Evolutionary conservation across 345 rosid genomes (phyloP).

Genomic region (Moricandia arvensis): DNA sequence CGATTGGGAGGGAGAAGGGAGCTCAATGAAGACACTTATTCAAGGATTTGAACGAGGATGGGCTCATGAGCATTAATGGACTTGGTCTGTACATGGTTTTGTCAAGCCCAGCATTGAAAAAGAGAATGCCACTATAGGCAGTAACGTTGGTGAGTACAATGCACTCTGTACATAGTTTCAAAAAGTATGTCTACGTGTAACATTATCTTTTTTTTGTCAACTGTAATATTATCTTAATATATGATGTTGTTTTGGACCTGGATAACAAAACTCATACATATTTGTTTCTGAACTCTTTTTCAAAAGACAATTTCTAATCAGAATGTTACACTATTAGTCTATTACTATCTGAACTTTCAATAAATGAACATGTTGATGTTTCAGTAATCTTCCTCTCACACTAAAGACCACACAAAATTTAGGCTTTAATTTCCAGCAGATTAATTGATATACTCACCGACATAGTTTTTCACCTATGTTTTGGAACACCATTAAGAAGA

Average conservation of each 20-base stretch:
- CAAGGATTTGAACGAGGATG: neutral
- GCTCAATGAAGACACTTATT: neutral
- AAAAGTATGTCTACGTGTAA: no score
- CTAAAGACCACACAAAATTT: neutral
- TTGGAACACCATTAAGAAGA: neutral
- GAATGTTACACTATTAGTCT: neutral
- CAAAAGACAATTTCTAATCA: no score
- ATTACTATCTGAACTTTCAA: neutral
- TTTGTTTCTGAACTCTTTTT: neutral
- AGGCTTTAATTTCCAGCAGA: neutral
- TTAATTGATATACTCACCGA: neutral
- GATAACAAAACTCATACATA: neutral
- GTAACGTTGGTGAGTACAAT: neutral
- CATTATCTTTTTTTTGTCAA: no score
- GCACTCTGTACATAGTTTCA: no score
- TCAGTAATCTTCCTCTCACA: neutral
- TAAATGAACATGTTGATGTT: neutral
- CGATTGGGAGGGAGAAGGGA: neutral
- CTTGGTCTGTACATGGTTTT: neutral
- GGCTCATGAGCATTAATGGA: neutral
- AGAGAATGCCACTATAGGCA: neutral
- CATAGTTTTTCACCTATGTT: neutral
- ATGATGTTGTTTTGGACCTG: neutral
- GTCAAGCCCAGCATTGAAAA: neutral
- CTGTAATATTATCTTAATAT: no score